phyloP scores from a whole-genome alignment of 148 eudicot genomes.

The Silene uniflora region DNA sequence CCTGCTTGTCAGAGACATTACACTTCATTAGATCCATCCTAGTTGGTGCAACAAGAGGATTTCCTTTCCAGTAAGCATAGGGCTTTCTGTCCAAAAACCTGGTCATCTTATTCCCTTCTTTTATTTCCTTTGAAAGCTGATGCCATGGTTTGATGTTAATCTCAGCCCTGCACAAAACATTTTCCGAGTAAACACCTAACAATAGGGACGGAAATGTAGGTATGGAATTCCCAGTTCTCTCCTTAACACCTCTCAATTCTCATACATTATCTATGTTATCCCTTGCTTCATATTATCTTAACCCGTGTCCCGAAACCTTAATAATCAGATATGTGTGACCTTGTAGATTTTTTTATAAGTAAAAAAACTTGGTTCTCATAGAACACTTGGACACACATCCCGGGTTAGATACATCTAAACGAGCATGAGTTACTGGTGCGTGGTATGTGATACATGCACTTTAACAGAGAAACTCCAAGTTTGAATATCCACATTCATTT shows the following conservation, averaged over 20 bases:
- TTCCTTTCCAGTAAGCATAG: constrained; percentile 85
- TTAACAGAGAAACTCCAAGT: neutral
- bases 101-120: constrained; percentile 56
- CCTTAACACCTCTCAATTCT: neutral
- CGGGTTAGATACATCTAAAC: neutral
- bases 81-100: constrained; percentile 65
- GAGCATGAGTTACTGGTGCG: neutral
- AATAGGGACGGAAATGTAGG: neutral
- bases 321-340: neutral
- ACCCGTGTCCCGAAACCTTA: neutral
- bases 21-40: constrained; percentile 74
- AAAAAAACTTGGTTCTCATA: too few species aligned
- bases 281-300: too few species aligned
- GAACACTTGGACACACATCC: neutral
- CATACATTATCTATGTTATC: neutral
- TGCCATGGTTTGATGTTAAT: constrained; percentile 80
- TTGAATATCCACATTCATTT: neutral
- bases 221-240: neutral
- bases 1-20: constrained; percentile 61
- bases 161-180: constrained; percentile 49
- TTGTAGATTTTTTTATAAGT: too few species aligned
- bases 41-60: constrained; percentile 54
- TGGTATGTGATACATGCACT: neutral
- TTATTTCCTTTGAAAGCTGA: constrained; percentile 44
- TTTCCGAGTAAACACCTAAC: constrained; percentile 7